These are phyloP conservation scores for Rhizophlyctis rosea DNA, from an alignment of 192 early-diverging fungal genomes.

Conservation along the genomic window DNA sequence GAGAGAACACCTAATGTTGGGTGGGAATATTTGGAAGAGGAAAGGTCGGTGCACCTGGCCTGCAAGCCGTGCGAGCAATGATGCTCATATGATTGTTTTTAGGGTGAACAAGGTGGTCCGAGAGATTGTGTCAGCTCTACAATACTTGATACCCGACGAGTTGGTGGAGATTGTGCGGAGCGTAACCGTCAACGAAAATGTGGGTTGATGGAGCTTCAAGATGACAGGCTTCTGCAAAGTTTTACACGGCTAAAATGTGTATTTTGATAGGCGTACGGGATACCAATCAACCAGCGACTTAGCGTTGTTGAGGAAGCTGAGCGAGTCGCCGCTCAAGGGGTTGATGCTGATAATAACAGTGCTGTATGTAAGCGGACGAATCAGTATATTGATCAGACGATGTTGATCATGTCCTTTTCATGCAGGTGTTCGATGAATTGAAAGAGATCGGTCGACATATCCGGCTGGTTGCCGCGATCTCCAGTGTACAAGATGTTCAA, in stretches of 20 bases:
- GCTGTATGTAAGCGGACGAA: neutral
- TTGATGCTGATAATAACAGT: slow-evolving; percentile 5
- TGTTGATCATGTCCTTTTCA: too few species aligned
- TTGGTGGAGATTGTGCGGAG: slow-evolving; percentile 4
- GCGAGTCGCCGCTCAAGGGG: neutral
- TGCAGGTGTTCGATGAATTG: too few species aligned
- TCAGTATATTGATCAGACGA: too few species aligned
- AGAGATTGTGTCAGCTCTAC: slow-evolving; percentile 14
- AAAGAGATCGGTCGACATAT: slow-evolving; percentile 14
- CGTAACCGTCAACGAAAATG: slow-evolving; percentile 26
- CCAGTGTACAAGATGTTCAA: slow-evolving; percentile 9
- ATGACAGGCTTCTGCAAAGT: too few species aligned
- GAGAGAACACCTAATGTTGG: slow-evolving; percentile 19
- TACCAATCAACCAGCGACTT: slow-evolving; percentile 1
- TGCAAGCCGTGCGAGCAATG: neutral
- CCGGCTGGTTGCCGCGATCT: slow-evolving; percentile 17
- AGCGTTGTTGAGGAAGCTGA: neutral
- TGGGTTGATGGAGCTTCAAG: too few species aligned
- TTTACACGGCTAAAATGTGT: too few species aligned
- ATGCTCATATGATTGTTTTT: too few species aligned
- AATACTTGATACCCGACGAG: neutral
- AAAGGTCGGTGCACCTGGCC: slow-evolving; percentile 8
- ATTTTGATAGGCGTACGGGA: slow-evolving; percentile 6
- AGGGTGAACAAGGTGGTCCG: slow-evolving; percentile 11
- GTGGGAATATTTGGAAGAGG: slow-evolving; percentile 39